phyloP scores from a whole-genome alignment of 2,329 filamentous ascomycete genomes.

The Cadophora sp. region DNA sequence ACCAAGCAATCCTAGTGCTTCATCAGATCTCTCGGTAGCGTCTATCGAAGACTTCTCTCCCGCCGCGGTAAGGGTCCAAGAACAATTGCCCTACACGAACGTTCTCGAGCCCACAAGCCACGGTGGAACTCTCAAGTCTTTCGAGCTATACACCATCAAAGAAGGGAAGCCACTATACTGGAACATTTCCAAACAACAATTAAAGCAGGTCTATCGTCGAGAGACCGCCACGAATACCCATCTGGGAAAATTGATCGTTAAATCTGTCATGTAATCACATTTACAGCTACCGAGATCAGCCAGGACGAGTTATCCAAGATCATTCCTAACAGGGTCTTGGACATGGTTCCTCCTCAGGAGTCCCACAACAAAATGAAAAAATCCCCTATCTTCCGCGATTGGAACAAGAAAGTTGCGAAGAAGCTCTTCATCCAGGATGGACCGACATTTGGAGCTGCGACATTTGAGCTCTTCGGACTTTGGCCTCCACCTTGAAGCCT shows the following conservation, averaged over 20 bases:
- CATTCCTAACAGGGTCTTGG: not conserved
- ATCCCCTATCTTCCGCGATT: not conserved
- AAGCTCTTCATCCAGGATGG: not conserved
- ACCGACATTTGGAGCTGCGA: not conserved
- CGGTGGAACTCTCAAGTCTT: not conserved
- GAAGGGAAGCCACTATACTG: not conserved
- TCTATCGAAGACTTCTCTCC: not conserved
- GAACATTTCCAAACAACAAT: not conserved
- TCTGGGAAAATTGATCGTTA: not conserved
- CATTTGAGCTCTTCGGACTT: not conserved
- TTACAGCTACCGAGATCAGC: not conserved
- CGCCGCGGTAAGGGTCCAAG: not conserved
- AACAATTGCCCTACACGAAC: not conserved
- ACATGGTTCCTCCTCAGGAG: not conserved
- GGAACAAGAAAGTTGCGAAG: not conserved
- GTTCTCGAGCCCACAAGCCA: not conserved
- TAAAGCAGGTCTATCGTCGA: not conserved
- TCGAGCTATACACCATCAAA: not conserved
- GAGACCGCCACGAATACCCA: not conserved
- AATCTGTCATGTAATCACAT: not conserved
- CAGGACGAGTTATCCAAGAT: not conserved
- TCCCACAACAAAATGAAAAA: not conserved
- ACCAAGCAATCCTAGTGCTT: no score
- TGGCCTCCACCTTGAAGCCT: constrained; percentile 2
- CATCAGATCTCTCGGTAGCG: no score